Base-by-base conservation (phyloP, 495 filamentous ascomycete species). In the Tuber borchii region DNA sequence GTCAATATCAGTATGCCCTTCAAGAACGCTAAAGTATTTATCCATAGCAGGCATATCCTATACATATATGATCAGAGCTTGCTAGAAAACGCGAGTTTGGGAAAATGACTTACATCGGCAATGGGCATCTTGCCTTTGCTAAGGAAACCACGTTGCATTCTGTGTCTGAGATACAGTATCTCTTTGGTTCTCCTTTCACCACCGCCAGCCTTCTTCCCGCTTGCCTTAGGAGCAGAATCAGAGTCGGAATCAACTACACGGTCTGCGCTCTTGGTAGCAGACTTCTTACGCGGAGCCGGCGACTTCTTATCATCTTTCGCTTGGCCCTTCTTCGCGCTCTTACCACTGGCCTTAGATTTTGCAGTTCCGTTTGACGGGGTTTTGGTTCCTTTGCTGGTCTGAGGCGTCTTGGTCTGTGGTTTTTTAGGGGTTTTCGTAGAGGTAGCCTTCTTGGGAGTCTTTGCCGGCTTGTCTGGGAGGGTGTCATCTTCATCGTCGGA, bases 241-340 rank as follows among this genome's bases (percentile, higher is more conserved):
- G 78, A 76, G 65, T 82, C 80, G 22, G 80, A 80, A 22, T 80
- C 81, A 48, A 74, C 78, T 19, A 82, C 46, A 17, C 75, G 75
- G 39, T 82, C 80, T 39, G 80, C 73, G 39, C 81, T 82, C 70
- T 82, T 77, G 26, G 26, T 81, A 6, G 31, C 73, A 16, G 75
- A 74, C 61, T 80, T 80, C 71, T 76, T 77, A n/a, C 48, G 77
- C 20, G 74, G 65, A 8, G 77, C 81, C 31, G 81, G 77, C 26
- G 80, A 75, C 46, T 82, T 76, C 65, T 74, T 76, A 69, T 82
- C 79, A n/a, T 69, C 39, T 19, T 71, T 85, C 78, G 77, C 88
- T 84, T 77, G 88, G 84, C 80, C 88, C 87, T 76, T 86, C 83
- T 80, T 78, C 34, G 61, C 71, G 20, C 75, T 73, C 34, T 40